Evolutionary conservation across 768 basidiomycete genomes (phyloP), one percentile per base, ranked within the genome.

Genomic region (Mycena belliarum): DNA sequence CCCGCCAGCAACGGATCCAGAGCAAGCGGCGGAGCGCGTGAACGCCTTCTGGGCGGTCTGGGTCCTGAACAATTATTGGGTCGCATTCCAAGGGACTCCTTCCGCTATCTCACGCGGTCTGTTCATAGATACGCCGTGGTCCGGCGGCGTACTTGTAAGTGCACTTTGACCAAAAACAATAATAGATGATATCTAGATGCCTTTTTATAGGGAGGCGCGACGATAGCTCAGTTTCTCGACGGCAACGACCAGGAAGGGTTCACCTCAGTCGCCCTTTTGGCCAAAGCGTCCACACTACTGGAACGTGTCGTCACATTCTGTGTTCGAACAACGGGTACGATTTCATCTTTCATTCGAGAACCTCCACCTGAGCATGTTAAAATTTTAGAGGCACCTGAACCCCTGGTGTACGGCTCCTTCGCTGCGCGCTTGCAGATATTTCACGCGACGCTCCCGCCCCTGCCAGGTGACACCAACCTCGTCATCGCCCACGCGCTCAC

Each of bases 1-100:
- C 21, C 44, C 55, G 4, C 50, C 45, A 1, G 28, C 44, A 6
- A 9, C 6, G 12, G 35, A 48, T 29, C 14, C 25, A 1, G 20
- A 25, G 6, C 49, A 52, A 25, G 43, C 6, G 6, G 20, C 37
- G 7, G 55, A 56, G 44, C 59, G 59, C 0, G 29, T 56, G 0
- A 20, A 47, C 25, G 59, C 54, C 4, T 61, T 61, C n/a, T 61
- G 59, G 59, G 38, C 24, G 9, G 50, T 52, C 2, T 23, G 40
- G 4, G 18, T 56, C 6, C 0, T 61, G n/a, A 48, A 56, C 15
- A 56, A 52, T 20, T 52, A 25, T 29, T 61, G 59, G 59, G 59
- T 49, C 38, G 59, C 59, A 7, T 32, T 35, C 2, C 15, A 55
- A 2, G 54, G 59, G 9, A 18, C 21, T 20, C 38, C 43, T 24